phyloP scores from a whole-genome alignment of 1,139 yeast species.

The Protomyces pachydermus region DNA sequence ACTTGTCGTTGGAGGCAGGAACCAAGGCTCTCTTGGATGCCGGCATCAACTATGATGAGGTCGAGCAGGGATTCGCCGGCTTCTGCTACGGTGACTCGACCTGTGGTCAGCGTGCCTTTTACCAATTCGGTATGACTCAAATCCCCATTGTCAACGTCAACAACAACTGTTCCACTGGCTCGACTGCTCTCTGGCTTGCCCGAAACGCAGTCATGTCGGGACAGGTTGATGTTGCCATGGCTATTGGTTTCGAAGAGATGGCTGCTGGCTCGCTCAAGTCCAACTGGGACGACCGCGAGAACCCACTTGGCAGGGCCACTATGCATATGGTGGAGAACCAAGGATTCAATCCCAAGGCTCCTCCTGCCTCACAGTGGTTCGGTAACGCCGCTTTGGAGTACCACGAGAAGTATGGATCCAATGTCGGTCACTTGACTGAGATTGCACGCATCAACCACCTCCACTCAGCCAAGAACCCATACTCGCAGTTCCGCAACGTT shows the following conservation, averaged over 20 bases:
- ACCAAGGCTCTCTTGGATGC: conserved; percentile 38
- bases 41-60: conserved; percentile 37
- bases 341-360: conserved; percentile 32
- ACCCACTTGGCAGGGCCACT: conserved; percentile 35
- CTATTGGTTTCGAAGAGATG: conserved; percentile 39
- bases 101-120: conserved; percentile 38
- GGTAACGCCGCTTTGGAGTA: conserved; percentile 38
- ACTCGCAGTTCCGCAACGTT: conserved; percentile 37
- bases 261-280: conserved; percentile 36
- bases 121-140: conserved; percentile 39
- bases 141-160: conserved; percentile 38
- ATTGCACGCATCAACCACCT: conserved; percentile 37
- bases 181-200: conserved; percentile 37
- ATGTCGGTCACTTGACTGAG: conserved; percentile 35
- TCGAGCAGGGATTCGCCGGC: conserved; percentile 37
- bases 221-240: conserved; percentile 36
- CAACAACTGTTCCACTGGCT: conserved; percentile 39
- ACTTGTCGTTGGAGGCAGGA: conserved; percentile 37
- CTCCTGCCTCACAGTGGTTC: conserved; percentile 38
- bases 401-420: conserved; percentile 34
- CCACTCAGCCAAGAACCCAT: conserved; percentile 38
- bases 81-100: conserved; percentile 39
- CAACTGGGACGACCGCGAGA: conserved; percentile 35
- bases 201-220: conserved; percentile 36
- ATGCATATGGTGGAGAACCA: conserved; percentile 33